A percentile compares a stretch with the other conserved stretches of the same genome.
phyloP scores from a whole-genome alignment of 2,329 filamentous ascomycete genomes.

The Phialocephala subalpina region DNA sequence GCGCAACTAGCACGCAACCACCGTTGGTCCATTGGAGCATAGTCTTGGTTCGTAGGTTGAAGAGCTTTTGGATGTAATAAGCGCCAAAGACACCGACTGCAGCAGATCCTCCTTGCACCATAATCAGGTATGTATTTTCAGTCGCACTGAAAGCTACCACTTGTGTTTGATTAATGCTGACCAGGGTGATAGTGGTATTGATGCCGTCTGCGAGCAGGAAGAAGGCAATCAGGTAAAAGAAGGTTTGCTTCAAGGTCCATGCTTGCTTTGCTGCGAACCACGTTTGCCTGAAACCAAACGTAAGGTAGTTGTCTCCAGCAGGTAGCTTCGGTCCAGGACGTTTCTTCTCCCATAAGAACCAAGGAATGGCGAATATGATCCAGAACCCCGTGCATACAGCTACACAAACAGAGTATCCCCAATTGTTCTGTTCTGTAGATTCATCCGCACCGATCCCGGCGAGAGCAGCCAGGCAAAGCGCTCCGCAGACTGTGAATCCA shows the following conservation, averaged over 20 bases:
- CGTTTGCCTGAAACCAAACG: conserved; percentile 43
- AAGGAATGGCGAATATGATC: conserved; percentile 43
- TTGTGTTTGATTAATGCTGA: conserved; percentile 42
- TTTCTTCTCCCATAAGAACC: conserved; percentile 44
- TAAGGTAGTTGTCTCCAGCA: conserved; percentile 39
- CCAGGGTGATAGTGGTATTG: conserved; percentile 37
- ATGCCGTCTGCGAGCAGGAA: conserved; percentile 44
- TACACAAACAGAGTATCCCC: conserved; percentile 43
- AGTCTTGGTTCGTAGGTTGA: conserved; percentile 41
- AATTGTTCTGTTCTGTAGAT: conserved; percentile 39
- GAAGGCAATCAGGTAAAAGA: conserved; percentile 41
- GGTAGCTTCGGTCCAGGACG: conserved; percentile 42
- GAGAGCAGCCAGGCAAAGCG: conserved; percentile 40
- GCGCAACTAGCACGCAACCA: conserved; percentile 35
- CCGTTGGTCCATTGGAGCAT: conserved; percentile 43
- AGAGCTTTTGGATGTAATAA: conserved; percentile 39
- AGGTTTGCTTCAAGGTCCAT: conserved; percentile 42
- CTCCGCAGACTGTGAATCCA: conserved; percentile 40
- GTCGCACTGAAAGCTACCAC: conserved; percentile 41
- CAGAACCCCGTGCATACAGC: conserved; percentile 43
- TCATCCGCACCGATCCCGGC: conserved; percentile 39
- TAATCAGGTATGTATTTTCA: conserved; percentile 41
- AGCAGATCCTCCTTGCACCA: conserved; percentile 40
- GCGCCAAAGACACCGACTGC: conserved; percentile 37
- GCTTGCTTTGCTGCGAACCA: conserved; percentile 40